Evolutionary conservation across 2,329 filamentous ascomycete species (phyloP).

Genomic region (Lachnum nothofagi): DNA sequence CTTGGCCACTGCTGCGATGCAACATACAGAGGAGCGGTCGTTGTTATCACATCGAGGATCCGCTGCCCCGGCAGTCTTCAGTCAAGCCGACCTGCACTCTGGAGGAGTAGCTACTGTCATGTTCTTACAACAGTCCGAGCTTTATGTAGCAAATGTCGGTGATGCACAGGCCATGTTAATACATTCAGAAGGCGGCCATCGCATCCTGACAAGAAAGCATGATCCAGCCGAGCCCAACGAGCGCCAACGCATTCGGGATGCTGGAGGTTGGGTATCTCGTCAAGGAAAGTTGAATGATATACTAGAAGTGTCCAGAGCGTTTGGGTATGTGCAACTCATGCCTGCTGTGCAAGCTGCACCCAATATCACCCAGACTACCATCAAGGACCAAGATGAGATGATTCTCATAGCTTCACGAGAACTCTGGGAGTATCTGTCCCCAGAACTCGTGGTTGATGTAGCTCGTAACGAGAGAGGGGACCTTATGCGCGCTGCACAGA

Average conservation of each 20-base stretch:
- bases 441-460: slow-evolving; percentile 86
- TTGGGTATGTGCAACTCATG: slow-evolving; percentile 90
- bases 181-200: slow-evolving; percentile 77
- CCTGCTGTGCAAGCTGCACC: slow-evolving; percentile 90
- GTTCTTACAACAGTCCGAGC: slow-evolving; percentile 82
- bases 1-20: slow-evolving; percentile 75
- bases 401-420: slow-evolving; percentile 86
- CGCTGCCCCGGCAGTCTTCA: slow-evolving; percentile 68
- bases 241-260: slow-evolving; percentile 83
- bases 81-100: slow-evolving; percentile 81
- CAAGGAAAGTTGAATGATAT: slow-evolving; percentile 90
- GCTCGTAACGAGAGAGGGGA: slow-evolving; percentile 81
- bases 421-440: slow-evolving; percentile 89
- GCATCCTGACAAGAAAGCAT: slow-evolving; percentile 83
- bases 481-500: slow-evolving; percentile 91
- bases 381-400: slow-evolving; percentile 88
- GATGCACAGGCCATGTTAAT: slow-evolving; percentile 95
- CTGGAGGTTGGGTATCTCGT: slow-evolving; percentile 90
- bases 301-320: slow-evolving; percentile 86
- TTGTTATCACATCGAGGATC: slow-evolving; percentile 65
- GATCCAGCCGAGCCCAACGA: slow-evolving; percentile 84
- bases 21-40: slow-evolving; percentile 70
- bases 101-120: slow-evolving; percentile 89
- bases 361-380: slow-evolving; percentile 69
- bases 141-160: slow-evolving; percentile 92